Percentiles rank a stretch among this genome's conserved stretches.
These are phyloP conservation scores for Mortierella sp. DNA, from an alignment of 371 early-diverging fungal species.

Conservation along the genomic window DNA sequence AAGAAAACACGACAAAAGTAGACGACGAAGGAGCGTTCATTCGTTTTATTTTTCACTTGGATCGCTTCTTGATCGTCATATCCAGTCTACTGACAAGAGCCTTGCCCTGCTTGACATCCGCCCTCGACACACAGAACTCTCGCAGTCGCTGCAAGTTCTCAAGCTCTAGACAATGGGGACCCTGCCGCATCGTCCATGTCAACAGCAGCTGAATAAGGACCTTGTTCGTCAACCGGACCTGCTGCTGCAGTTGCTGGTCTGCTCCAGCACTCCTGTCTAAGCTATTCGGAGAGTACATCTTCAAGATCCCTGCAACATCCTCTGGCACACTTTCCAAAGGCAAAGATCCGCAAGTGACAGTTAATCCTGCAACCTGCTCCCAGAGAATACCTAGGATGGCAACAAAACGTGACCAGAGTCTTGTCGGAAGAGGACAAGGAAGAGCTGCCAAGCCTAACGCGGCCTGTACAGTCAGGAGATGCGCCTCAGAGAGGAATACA, in stretches of 20 bases:
- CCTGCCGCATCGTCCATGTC: constrained; percentile 45
- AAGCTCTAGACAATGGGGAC: constrained; percentile 34
- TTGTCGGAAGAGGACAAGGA: constrained; percentile 40
- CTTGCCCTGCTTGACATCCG: constrained; percentile 34
- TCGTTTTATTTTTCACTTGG: constrained; percentile 6
- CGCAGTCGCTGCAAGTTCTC: constrained; percentile 29
- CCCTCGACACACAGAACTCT: constrained; percentile 33
- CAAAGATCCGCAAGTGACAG: neutral
- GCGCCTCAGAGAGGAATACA: constrained; percentile 33
- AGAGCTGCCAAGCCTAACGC: constrained; percentile 27
- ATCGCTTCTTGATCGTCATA: constrained; percentile 29
- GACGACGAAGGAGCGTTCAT: neutral
- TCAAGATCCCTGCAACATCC: constrained; percentile 16
- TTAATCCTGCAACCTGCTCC: constrained; percentile 13
- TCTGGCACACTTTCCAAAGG: neutral
- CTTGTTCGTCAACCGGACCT: constrained; percentile 27
- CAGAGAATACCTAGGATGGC: constrained; percentile 17
- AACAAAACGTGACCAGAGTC: constrained; percentile 39
- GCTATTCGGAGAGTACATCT: constrained; percentile 20
- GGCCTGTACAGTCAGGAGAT: constrained; percentile 22
- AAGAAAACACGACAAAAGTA: neutral
- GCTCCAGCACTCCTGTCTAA: neutral
- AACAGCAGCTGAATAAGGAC: constrained; percentile 36
- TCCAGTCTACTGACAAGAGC: constrained; percentile 38
- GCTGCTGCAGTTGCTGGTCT: neutral